Evolutionary conservation across 352 stramenopile species (phyloP).

Genomic region (Phytophthora agathidicida): DNA sequence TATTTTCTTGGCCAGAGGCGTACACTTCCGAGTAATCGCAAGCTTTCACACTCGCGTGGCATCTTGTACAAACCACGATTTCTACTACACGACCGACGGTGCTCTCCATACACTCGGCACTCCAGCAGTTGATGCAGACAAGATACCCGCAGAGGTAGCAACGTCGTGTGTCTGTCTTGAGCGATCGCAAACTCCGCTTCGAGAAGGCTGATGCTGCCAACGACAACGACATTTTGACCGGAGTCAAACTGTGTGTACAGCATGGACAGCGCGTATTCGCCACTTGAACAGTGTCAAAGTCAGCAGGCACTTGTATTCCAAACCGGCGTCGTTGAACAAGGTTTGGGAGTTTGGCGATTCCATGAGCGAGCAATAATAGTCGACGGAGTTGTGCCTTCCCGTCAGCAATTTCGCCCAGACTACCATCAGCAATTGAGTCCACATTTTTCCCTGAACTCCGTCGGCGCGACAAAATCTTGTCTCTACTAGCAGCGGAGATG

Average conservation of each 20-base stretch:
- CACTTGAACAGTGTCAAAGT: constrained; percentile 12
- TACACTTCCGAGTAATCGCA: constrained; percentile 30
- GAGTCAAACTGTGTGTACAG: constrained; percentile 29
- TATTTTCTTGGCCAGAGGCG: constrained; percentile 6
- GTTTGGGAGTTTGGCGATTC: constrained; percentile 18
- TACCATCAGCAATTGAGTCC: background rate
- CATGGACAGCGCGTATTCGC: constrained; percentile 24
- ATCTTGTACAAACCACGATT: constrained; percentile 26
- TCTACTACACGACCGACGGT: constrained; percentile 9
- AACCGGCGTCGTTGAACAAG: constrained; percentile 21
- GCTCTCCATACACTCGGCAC: constrained; percentile 28
- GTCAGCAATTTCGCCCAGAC: too few species aligned
- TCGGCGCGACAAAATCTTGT: constrained; percentile 3
- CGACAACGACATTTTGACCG: constrained; percentile 19
- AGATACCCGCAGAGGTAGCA: constrained; percentile 31
- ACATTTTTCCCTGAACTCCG: background rate
- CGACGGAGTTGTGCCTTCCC: constrained; percentile 21
- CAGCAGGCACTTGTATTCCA: constrained; percentile 21
- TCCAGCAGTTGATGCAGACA: constrained; percentile 30
- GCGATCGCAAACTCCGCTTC: constrained; percentile 8
- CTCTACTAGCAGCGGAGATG: background rate
- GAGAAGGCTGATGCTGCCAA: constrained; percentile 16
- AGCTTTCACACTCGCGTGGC: constrained; percentile 13
- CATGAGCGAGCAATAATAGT: constrained; percentile 17
- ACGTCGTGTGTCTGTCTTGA: constrained; percentile 24